phyloP scores from a whole-genome alignment of 768 basidiomycete genomes.

The Amanita rubescens region DNA sequence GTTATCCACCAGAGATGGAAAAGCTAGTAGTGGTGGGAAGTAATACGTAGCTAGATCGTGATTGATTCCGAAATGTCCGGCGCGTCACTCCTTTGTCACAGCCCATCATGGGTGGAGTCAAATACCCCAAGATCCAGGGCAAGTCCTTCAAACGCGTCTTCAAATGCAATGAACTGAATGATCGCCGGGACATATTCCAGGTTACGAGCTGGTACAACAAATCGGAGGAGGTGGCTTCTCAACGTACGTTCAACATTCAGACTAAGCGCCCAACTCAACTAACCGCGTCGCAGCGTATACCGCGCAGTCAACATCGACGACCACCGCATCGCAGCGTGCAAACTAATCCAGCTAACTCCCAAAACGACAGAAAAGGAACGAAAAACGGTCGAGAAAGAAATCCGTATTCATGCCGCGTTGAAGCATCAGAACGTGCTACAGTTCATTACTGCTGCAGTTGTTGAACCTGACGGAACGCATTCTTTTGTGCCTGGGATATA shows the following conservation, averaged over 20 bases:
- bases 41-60: too few species aligned
- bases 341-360: conserved; percentile 61
- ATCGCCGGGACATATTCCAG: conserved; percentile 23
- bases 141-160: not conserved
- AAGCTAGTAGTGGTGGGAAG: too few species aligned
- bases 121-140: conserved; percentile 4
- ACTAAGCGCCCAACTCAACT: not conserved
- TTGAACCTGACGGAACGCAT: conserved; percentile 53
- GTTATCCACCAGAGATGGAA: too few species aligned
- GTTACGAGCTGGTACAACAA: conserved; percentile 63
- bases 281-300: conserved; percentile 55
- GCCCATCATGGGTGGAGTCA: not conserved
- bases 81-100: too few species aligned
- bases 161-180: not conserved
- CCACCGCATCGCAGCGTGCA: conserved; percentile 79
- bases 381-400: conserved; percentile 86
- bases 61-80: too few species aligned
- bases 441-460: conserved; percentile 71
- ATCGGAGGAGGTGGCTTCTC: conserved; percentile 89
- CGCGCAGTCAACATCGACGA: conserved; percentile 65
- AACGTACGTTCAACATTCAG: conserved; percentile 39
- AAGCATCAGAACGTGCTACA: conserved; percentile 79
- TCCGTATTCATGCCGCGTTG: conserved; percentile 76
- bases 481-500: conserved; percentile 78
- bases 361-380: conserved; percentile 61